Evolutionary conservation across 768 basidiomycete genomes (phyloP).

Genomic region (Lactifluus piperatus): DNA sequence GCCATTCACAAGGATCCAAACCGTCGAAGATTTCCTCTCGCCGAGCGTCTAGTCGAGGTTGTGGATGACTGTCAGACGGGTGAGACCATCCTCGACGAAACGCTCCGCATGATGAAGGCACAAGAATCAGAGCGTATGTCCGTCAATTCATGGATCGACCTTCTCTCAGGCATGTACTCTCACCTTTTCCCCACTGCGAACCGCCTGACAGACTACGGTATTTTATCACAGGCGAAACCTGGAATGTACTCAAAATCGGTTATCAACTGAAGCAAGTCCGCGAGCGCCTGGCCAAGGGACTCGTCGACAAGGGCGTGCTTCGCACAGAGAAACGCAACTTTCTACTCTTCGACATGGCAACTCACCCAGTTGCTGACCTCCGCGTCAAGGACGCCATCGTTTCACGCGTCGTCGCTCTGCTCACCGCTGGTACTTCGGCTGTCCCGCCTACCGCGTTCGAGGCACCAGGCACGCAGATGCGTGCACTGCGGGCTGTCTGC

Average conservation of each 20-base stretch:
- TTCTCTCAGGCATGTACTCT: slow-evolving; percentile 71
- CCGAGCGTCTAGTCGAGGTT: slow-evolving; percentile 83
- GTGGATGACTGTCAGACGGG: slow-evolving; percentile 90
- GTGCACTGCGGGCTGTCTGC: slow-evolving; percentile 71
- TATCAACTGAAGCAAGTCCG: slow-evolving; percentile 98
- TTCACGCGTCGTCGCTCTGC: slow-evolving; percentile 60
- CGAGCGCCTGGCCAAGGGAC: slow-evolving; percentile 91
- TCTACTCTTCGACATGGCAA: slow-evolving; percentile 98
- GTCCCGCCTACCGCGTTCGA: slow-evolving; percentile 68
- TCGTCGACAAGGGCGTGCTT: slow-evolving; percentile 98
- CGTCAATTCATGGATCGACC: slow-evolving; percentile 90
- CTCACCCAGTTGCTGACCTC: slow-evolving; percentile 92
- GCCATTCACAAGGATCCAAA: slow-evolving; percentile 82
- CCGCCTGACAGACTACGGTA: neutral
- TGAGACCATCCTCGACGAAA: slow-evolving; percentile 93
- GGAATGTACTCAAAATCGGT: slow-evolving; percentile 99
- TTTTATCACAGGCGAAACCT: slow-evolving; percentile 74
- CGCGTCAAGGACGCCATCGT: slow-evolving; percentile 84
- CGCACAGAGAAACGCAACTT: slow-evolving; percentile 99
- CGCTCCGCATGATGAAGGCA: slow-evolving; percentile 89
- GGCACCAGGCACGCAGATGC: slow-evolving; percentile 72
- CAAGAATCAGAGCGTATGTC: slow-evolving; percentile 67
- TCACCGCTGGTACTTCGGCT: slow-evolving; percentile 76
- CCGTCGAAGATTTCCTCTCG: slow-evolving; percentile 60
- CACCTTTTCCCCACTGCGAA: neutral